Conservation (phyloP, 1,284 basidiomycete species). For the Grifola frondosa region DNA sequence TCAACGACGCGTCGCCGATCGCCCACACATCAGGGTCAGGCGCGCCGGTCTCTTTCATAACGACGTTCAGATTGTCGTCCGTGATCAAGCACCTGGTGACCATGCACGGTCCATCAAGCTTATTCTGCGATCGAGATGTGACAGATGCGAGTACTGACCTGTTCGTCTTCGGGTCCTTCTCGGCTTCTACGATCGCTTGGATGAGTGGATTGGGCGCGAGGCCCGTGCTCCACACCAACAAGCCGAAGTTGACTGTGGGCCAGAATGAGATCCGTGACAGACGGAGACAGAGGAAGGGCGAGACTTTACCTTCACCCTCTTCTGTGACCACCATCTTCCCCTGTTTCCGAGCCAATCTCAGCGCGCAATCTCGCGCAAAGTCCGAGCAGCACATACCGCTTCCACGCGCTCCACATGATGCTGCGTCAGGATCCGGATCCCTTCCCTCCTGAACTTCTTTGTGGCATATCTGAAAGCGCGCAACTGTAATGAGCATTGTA, state of each 20-base stretch:
- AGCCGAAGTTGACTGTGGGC: conserved; percentile 66
- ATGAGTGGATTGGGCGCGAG: conserved; percentile 80
- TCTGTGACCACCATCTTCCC: conserved; percentile 61
- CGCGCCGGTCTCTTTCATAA: conserved; percentile 53
- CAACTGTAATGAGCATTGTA: conserved; percentile 7
- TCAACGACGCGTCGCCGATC: conserved; percentile 77
- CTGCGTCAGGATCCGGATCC: conserved; percentile 73
- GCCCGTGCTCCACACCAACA: conserved; percentile 87
- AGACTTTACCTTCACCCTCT: conserved; percentile 53
- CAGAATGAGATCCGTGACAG: conserved; percentile 6
- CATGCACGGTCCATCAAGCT: conserved; percentile 1
- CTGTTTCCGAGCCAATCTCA: conserved; percentile 30
- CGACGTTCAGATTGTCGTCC: conserved; percentile 59
- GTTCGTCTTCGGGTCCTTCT: conserved; percentile 62
- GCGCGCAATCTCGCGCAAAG: too few relatives aligned
- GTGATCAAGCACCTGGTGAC: conserved; percentile 60
- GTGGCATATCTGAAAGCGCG: conserved; percentile 57
- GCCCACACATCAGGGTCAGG: conserved; percentile 77
- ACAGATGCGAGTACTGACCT: conserved; percentile 40
- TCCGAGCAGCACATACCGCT: conserved; percentile 41
- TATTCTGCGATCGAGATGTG: too few relatives aligned
- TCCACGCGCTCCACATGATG: conserved; percentile 82
- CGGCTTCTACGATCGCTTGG: conserved; percentile 53
- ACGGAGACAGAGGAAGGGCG: conserved; percentile 10
- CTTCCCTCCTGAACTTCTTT: conserved; percentile 74